Percentiles rank a stretch among this genome's conserved stretches.
Conservation (phyloP, 2,329 filamentous ascomycete species). For the Hawksworthiomyces lignivorus region DNA sequence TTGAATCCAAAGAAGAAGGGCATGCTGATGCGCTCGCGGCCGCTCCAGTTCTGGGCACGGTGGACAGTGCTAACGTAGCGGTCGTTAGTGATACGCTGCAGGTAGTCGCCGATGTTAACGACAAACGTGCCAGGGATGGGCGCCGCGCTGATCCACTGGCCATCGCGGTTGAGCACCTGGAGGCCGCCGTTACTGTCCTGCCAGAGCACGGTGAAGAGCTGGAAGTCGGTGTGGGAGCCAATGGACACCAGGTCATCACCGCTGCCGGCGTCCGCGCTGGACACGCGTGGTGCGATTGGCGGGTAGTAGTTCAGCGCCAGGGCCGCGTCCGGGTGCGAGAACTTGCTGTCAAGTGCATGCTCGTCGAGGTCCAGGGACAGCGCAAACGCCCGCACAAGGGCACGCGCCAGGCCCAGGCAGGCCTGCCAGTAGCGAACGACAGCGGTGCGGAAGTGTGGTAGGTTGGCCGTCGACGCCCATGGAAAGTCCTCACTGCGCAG, state of each 20-base stretch:
- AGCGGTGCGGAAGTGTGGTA: constrained; percentile 40
- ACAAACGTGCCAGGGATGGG: constrained; percentile 9
- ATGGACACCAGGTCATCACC: constrained; percentile 33
- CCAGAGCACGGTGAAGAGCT: constrained; percentile 24
- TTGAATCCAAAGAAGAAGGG: constrained; percentile 14
- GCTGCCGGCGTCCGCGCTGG: constrained; percentile 15
- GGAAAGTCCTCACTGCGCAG: constrained; percentile 42
- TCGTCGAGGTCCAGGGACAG: constrained; percentile 47
- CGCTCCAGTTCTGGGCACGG: constrained; percentile 10
- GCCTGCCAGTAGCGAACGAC: constrained; percentile 39
- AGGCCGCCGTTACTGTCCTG: constrained; percentile 11
- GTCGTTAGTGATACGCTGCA: constrained; percentile 13
- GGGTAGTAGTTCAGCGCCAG: constrained; percentile 36
- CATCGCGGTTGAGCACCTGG: constrained; percentile 9
- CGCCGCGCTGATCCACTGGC: constrained; percentile 8
- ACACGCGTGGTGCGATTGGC: constrained; percentile 8
- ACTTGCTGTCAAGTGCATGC: constrained; percentile 46
- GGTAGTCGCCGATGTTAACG: constrained; percentile 12
- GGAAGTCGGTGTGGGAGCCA: constrained; percentile 54
- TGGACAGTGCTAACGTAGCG: constrained; percentile 13
- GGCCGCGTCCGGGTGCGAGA: constrained; percentile 41
- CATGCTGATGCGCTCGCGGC: constrained; percentile 13
- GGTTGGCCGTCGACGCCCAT: constrained; percentile 41
- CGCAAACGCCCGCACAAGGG: constrained; percentile 36
- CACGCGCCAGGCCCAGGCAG: constrained; percentile 41